These are phyloP conservation scores for Xerocomus brunneocitrinus DNA, from an alignment of 768 basidiomycete genomes.

Conservation along the genomic window DNA sequence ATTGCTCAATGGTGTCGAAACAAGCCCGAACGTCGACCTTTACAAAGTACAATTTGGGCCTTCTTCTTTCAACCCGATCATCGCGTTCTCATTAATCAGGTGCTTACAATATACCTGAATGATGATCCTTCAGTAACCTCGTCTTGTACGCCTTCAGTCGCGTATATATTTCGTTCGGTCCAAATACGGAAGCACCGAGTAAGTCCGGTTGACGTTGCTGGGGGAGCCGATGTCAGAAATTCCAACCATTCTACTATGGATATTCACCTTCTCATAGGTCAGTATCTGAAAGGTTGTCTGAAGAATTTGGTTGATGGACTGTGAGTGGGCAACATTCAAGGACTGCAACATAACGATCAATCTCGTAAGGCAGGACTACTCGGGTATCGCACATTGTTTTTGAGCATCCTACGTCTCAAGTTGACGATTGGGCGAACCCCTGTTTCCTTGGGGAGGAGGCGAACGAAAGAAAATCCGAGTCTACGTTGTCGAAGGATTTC, in stretches of 20 bases:
- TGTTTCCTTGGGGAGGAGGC: constrained; percentile 89
- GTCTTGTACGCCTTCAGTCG: constrained; percentile 70
- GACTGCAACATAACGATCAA: constrained; percentile 25
- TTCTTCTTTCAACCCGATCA: constrained; percentile 26
- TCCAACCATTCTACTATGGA: not conserved
- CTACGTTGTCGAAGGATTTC: constrained; percentile 65
- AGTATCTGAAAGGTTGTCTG: constrained; percentile 83
- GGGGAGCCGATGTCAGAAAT: not conserved
- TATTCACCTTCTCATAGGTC: constrained; percentile 74
- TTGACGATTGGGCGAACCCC: constrained; percentile 96
- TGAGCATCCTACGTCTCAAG: constrained; percentile 50
- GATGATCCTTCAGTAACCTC: constrained; percentile 34
- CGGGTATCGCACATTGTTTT: constrained; percentile 26
- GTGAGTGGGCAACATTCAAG: constrained; percentile 28
- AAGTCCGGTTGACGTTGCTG: constrained; percentile 60
- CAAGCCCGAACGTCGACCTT: constrained; percentile 96
- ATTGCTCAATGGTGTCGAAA: constrained; percentile 94
- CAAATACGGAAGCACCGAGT: constrained; percentile 79
- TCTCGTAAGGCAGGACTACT: not conserved
- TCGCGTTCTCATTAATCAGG: not conserved
- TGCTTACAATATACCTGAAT: constrained; percentile 50
- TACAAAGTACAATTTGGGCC: constrained; percentile 89
- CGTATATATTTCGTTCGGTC: constrained; percentile 75
- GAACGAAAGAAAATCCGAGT: constrained; percentile 80
- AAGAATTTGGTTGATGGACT: constrained; percentile 85